Percentiles rank a stretch among this genome's conserved stretches.
These are phyloP conservation scores for Pleurotus eryngii DNA, from an alignment of 768 basidiomycete species.

Conservation along the genomic window DNA sequence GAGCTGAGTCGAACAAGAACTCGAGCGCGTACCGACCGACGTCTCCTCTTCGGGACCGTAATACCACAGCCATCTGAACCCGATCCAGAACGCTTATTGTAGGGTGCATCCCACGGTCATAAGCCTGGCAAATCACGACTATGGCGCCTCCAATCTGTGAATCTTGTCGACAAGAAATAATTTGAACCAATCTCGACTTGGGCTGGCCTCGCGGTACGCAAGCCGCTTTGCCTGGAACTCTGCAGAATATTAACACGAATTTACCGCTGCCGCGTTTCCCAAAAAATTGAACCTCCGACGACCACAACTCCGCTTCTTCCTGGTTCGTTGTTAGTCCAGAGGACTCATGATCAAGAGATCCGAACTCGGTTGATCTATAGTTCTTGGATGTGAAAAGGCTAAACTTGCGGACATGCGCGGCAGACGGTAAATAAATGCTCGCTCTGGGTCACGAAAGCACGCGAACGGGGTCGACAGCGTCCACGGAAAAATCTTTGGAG, in stretches of 20 bases:
- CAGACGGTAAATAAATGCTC: background rate
- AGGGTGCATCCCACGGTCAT: constrained; percentile 5
- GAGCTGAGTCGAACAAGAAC: too few species aligned
- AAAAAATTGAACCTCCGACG: constrained; percentile 3
- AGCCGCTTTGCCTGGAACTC: too few species aligned
- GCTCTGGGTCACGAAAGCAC: background rate
- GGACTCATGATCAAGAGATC: constrained; percentile 4
- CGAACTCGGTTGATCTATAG: constrained; percentile 1
- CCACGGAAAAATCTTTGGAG: background rate
- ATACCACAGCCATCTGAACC: constrained; percentile 3
- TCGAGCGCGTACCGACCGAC: background rate
- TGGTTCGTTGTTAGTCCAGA: background rate
- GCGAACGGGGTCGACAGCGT: background rate
- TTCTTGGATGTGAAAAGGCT: constrained; percentile 8
- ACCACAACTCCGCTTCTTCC: background rate
- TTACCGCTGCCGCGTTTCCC: constrained; percentile 8
- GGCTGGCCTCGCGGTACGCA: too few species aligned
- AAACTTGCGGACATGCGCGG: constrained; percentile 6
- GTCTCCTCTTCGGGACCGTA: constrained; percentile 1
- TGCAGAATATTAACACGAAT: background rate
- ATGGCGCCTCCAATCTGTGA: too few species aligned
- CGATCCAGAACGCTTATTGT: constrained; percentile 3
- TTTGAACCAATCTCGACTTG: too few species aligned
- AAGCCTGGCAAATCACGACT: constrained; percentile 2
- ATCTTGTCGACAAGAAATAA: too few species aligned